Evolutionary conservation across 208 protist genomes (phyloP).

Genomic region (Polymyxa betae): DNA sequence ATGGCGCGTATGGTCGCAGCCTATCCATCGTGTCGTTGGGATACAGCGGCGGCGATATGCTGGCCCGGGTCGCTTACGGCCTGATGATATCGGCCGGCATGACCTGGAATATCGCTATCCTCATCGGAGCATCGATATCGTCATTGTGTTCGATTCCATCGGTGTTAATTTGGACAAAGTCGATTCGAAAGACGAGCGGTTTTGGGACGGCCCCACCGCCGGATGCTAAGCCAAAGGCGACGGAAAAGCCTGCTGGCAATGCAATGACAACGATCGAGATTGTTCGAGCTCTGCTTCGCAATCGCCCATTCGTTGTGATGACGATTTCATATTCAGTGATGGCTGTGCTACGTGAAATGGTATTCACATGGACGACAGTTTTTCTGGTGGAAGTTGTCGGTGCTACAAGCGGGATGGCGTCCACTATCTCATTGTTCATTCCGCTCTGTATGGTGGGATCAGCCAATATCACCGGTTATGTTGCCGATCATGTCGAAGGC

Average conservation of each 20-base stretch:
- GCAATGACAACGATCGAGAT: background rate
- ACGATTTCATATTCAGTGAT: conserved; percentile 11
- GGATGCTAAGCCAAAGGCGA: background rate
- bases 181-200: background rate
- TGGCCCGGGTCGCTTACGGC: background rate
- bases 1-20: background rate
- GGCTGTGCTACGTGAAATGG: background rate
- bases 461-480: background rate
- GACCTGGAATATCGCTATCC: background rate
- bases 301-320: conserved; percentile 6
- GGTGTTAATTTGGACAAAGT: background rate
- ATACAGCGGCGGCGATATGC: background rate
- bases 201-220: background rate
- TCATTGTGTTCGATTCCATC: background rate
- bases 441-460: background rate
- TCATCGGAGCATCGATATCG: background rate
- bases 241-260: background rate
- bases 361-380: background rate
- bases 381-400: background rate
- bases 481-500: background rate
- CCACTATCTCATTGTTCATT: background rate
- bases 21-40: conserved; percentile 13
- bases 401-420: background rate
- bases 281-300: background rate
- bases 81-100: background rate